Evolutionary conservation across 805 yeast species (phyloP), one percentile per base, ranked within the genome.

Genomic region (Monosporozyma solicola): DNA sequence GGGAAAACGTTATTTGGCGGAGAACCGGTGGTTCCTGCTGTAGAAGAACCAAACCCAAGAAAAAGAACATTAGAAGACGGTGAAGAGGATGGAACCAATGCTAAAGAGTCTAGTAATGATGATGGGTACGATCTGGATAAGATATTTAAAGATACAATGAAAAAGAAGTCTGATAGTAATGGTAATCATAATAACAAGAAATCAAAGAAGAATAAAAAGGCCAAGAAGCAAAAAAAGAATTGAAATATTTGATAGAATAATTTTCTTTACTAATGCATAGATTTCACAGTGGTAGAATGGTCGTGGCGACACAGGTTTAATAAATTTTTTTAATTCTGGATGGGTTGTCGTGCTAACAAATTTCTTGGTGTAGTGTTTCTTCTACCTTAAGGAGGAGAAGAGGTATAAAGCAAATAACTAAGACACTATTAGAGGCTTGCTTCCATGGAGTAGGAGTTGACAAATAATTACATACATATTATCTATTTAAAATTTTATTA

Each of bases 11-110:
- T 37, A 9, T 50, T 50, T 35, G 52, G 48, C n/a, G 44, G 48
- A 15, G 29, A 43, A 25, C 32, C 43, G 1, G 33, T 43, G 35
- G 39, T 43, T 32, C 45, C 20, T 16, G 31, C 39, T 52, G 64
- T 65, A 31, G 62, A 72, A 41, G 65, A 66, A n/a, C 73, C 70
- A 41, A 20, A 31, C 13, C 31, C 11, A 31, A 49, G 41, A 22
- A 35, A 29, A 33, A 50, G 43, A 29, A n/a, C 43, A 6, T 11
- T 33, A 22, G 49, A 47, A 20, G 49, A 32, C 4, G 46, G 5
- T 3, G 49, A 32, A 4, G 46, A 8, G 1, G 49, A 37, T 6
- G 43, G 41, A 22, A 27, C 44, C 2, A 41, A 16, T 25, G 32
- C 5, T 16, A 35, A 48, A 8, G 49, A 44, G 70, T 65, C 41